Evolutionary conservation across 305 asterid species (phyloP), one percentile per base, ranked within the genome.

Genomic region (Fraxinus albicans): DNA sequence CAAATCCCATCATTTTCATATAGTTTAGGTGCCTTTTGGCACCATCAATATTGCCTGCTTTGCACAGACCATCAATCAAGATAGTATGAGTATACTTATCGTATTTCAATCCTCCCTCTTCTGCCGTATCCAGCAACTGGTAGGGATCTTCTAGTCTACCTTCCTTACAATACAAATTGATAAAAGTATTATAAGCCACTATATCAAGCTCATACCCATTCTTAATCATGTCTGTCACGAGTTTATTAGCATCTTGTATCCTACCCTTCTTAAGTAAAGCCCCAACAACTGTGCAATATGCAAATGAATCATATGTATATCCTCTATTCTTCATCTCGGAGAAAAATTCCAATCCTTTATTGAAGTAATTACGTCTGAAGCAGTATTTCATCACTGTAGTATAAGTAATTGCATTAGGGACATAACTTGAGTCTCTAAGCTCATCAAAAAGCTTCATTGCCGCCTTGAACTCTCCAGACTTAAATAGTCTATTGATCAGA

Each of bases 341-440:
- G 76, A 93, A 96, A 58, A 93, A 79, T 78, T 90, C 88, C 79
- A 94, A 79, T 53, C 98, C 99, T 86, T 92, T 92, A 21, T 83
- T 84, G 33, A 91, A 86, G 81, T 87, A 86, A 58, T 86, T 85
- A 79, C 87, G 73, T 84, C 85, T 91, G 82, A 94, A 96, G 88
- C 90, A 87, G 82, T 93, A 88, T 63, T 93, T 96, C 92, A 96
- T 89, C 79, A 92, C 84, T 4, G 96, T 87, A 40, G 98, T 96
- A 88, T 96, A 96, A 79, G 99, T 93, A 77, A 93, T 87, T 58
- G 97, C 97, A 91, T 93, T 92, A 1, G 98, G 98, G 73, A 44
- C 70, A 75, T 82, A 87, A 34, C 94, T 95, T 3, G 79, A 87
- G 80, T 89, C 89, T 60, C 76, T 85, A 86, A 96, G 89, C 88